Conservation (phyloP, 495 filamentous ascomycete species). For the Aspergillus steynii region DNA sequence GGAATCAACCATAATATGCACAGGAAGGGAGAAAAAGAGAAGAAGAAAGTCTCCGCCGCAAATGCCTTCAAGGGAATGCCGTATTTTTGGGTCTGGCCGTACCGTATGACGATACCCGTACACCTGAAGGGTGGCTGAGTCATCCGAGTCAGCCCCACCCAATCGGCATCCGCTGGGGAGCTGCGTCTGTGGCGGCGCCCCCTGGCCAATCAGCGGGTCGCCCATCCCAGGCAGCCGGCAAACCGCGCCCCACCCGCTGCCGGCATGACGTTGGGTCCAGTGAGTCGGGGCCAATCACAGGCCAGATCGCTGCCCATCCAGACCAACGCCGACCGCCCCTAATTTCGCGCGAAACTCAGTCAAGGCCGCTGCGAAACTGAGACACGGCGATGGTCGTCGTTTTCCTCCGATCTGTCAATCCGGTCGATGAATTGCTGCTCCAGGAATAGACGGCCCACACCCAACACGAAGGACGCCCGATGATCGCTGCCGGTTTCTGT, state of each 20-base stretch:
- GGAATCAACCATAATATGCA: not conserved
- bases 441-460: not conserved
- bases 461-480: not conserved
- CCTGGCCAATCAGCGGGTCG: not conserved
- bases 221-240: not conserved
- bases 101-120: not conserved
- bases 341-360: not conserved
- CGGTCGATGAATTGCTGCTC: no score
- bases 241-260: not conserved
- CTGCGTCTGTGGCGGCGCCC: not conserved
- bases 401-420: not conserved
- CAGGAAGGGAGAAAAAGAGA: not conserved
- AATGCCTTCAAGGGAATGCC: not conserved
- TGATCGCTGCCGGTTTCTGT: not conserved
- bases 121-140: not conserved
- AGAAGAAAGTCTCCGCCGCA: not conserved
- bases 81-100: not conserved
- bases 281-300: not conserved
- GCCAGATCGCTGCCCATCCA: not conserved
- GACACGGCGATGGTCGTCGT: not conserved
- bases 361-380: not conserved
- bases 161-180: not conserved
- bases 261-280: conserved; percentile 8
- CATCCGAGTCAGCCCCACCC: not conserved
- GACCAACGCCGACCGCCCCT: no score